A percentile compares a stretch with the other conserved stretches of the same genome.
These are phyloP conservation scores for Crithidia fasciculata DNA, from an alignment of 208 protist genomes.

Conservation along the genomic window DNA sequence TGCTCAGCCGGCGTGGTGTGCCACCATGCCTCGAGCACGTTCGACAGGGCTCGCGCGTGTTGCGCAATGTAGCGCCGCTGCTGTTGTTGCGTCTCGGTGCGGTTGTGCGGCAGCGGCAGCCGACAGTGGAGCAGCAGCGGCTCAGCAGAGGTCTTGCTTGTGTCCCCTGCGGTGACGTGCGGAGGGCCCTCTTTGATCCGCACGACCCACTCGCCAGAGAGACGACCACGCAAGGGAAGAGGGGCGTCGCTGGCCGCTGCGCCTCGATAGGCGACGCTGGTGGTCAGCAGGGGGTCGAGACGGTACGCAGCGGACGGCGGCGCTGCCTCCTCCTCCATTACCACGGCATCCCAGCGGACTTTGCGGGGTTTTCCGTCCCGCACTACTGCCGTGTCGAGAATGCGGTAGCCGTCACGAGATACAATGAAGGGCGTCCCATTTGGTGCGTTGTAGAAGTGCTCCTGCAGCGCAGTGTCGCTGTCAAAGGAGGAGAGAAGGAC, in stretches of 20 bases:
- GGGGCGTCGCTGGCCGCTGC: neutral
- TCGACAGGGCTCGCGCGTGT: constrained; percentile 29
- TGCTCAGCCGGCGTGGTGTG: constrained; percentile 12
- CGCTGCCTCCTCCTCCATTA: neutral
- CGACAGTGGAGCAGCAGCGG: constrained; percentile 77
- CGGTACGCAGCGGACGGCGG: constrained; percentile 6
- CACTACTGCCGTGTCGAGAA: constrained; percentile 15
- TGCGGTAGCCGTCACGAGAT: constrained; percentile 29
- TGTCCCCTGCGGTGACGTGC: neutral
- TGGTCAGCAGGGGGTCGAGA: constrained; percentile 15
- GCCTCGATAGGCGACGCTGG: constrained; percentile 7
- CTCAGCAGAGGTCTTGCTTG: neutral
- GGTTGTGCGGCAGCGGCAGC: constrained; percentile 63
- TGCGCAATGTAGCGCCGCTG: constrained; percentile 41
- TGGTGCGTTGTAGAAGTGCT: constrained; percentile 59
- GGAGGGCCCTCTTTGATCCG: constrained; percentile 42
- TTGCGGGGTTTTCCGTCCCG: neutral
- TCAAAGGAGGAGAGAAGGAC: constrained; percentile 47
- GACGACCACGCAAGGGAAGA: constrained; percentile 40
- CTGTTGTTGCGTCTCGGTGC: constrained; percentile 16
- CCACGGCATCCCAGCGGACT: neutral
- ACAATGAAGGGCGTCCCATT: constrained; percentile 33
- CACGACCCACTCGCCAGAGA: constrained; percentile 84
- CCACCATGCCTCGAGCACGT: constrained; percentile 55
- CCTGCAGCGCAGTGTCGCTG: constrained; percentile 30